A percentile compares a stretch with the other conserved stretches of the same genome.
These are phyloP conservation scores for Pseudozyma sp. DNA, from an alignment of 1,284 basidiomycete species.

Conservation along the genomic window DNA sequence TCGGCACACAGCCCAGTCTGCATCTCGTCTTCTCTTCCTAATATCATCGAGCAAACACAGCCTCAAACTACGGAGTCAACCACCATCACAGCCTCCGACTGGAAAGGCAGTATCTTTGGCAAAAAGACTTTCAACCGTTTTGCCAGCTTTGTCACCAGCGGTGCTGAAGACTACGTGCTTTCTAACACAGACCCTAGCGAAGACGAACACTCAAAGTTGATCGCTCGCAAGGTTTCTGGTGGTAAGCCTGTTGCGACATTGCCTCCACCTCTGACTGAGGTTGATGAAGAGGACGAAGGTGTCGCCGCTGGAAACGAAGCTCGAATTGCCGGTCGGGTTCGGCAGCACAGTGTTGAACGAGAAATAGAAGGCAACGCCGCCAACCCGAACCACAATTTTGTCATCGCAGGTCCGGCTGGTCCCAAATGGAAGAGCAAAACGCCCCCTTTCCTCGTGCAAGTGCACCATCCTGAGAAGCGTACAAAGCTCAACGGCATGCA, in stretches of 20 bases:
- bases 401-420: constrained; percentile 75
- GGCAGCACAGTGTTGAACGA: not conserved
- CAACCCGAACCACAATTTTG: constrained; percentile 73
- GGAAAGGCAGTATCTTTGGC: constrained; percentile 73
- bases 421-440: constrained; percentile 79
- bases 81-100: constrained; percentile 14
- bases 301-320: not conserved
- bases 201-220: constrained; percentile 26
- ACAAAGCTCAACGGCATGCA: constrained; percentile 75
- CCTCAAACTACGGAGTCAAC: constrained; percentile 1
- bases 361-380: constrained; percentile 8
- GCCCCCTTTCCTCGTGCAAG: constrained; percentile 78
- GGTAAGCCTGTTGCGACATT: constrained; percentile 9
- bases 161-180: constrained; percentile 76
- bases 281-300: constrained; percentile 19
- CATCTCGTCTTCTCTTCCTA: not conserved
- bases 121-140: constrained; percentile 83
- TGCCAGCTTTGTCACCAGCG: constrained; percentile 83
- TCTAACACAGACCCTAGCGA: constrained; percentile 25
- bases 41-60: not conserved
- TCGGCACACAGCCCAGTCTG: not conserved
- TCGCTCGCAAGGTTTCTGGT: constrained; percentile 41
- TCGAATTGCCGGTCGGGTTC: not conserved
- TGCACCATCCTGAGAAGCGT: constrained; percentile 82
- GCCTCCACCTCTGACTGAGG: constrained; percentile 11